These are phyloP conservation scores for Bruguiera hainesii DNA, from an alignment of 441 rosid genomes.

Conservation along the genomic window DNA sequence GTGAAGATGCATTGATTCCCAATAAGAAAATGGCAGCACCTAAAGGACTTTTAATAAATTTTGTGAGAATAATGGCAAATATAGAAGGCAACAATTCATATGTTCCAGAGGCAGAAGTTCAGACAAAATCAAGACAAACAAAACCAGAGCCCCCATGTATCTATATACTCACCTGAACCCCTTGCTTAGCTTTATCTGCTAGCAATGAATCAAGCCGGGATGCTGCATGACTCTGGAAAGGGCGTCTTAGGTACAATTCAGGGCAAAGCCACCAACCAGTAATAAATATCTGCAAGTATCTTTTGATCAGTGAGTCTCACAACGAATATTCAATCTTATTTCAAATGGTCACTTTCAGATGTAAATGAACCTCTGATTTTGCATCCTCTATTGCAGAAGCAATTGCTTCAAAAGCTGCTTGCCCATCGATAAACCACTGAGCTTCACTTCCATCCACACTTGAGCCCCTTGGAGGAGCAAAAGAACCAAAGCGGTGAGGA, in stretches of 20 bases:
- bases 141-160: background rate
- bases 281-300: conserved; percentile 72
- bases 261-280: conserved; percentile 99
- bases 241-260: conserved; percentile 89
- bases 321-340: background rate
- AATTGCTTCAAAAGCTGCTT: conserved; percentile 87
- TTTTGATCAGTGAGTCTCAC: conserved; percentile 10
- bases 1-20: too few species aligned
- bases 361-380: conserved; percentile 80
- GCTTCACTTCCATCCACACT: conserved; percentile 92
- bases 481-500: conserved; percentile 98
- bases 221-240: conserved; percentile 58
- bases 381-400: conserved; percentile 88
- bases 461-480: conserved; percentile 94
- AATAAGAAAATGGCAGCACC: too few species aligned
- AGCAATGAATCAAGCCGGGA: conserved; percentile 89
- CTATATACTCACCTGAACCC: conserved; percentile 73
- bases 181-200: conserved; percentile 94
- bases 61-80: background rate
- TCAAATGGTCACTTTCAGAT: conserved; percentile 8
- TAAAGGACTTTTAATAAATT: too few species aligned
- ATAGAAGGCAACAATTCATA: background rate
- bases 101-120: conserved; percentile 3
- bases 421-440: conserved; percentile 98
- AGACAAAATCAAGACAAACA: background rate